Base-by-base conservation (phyloP, 2,329 filamentous ascomycete species). In the Periconia sp. region DNA sequence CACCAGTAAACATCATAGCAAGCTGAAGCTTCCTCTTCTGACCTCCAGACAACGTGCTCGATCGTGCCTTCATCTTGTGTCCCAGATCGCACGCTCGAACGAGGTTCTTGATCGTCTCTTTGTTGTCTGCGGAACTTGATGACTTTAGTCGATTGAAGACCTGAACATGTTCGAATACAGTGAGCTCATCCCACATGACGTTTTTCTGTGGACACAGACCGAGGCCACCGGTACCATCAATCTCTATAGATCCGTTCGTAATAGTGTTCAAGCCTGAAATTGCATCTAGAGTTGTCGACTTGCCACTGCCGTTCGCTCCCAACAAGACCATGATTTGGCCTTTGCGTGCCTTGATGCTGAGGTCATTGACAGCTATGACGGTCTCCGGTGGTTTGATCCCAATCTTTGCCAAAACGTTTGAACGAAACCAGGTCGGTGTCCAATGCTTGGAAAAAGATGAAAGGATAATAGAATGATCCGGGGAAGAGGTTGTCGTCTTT, bases 1-100 rank as follows among this genome's bases (percentile, higher is more conserved):
- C 91, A 48, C 92, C 92, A 3, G 89, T 95, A 56, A 96, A 84
- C 90, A 96, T 96, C 84, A 96, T 92, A 4, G 90, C 91, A 2
- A 96, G 78, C 68, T 96, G 92, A 7, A 96, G 78, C 68, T 96
- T 96, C 38, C 92, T 79, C 73, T 95, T 96, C 68, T 96, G 92
- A 0, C 92, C 92, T 7, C 92, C 92, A 2, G 90, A 95, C 0
- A 96, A 76, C 0, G 89, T 95, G 61, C 84, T 85, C 0, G 90
- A 82, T 47, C 79, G 76, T 0, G 91, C 87, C 24, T 83, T 81
- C 28, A 84, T 74, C 71, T 96, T 96, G 38, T 83, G 78, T 16
- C 79, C 80, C 2, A 96, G 78, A 64, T 95, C 92, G 51, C 94
- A 84, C 1, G 84, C 78, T 5, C 72, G 71, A 37, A 94, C 83